Base-by-base conservation (phyloP, 306 rosid genomes). In the Begonia peltatifolia region DNA sequence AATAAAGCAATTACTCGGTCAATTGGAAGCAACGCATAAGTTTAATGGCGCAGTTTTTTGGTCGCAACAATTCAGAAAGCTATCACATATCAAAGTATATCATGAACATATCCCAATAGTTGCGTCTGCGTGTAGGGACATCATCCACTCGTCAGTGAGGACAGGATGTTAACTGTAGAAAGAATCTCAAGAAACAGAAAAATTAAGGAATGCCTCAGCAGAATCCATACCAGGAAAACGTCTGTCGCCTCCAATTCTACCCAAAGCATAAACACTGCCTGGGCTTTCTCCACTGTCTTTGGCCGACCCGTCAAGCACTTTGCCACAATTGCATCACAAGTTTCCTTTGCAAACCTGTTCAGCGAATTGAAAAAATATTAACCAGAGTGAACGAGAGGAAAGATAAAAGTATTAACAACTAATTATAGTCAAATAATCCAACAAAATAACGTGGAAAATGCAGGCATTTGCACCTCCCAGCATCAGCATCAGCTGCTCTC, bases 251-350 rank as follows among this genome's bases (percentile, higher is more conserved):
- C 99, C 76, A 92, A 74, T 71, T 92, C 99, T 25, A 92, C 69
- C 99, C 99, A 92, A 10, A 92, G 84, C 94, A 87, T 71, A 63
- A 92, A 92, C 12, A 66, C 79, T 48, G 94, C 84, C 76, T 87
- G 99, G 61, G 99, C 94, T 67, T 90, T 90, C 79, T 90, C 99
- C 70, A 90, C 99, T 2, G 99, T 90, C 83, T 90, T 90, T 0
- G 99, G 88, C 79, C 99, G 75, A 41, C 99, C 99, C 5, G 99
- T 83, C 58, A 92, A 67, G 77, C 99, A 92, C 74, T 92, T 92
- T 1, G 94, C 94, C 64, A 79, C 94, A 62, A 92, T 65, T 4
- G 96, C 77, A 43, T 92, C 99, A 23, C 99, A 92, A 13, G 74
- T 84, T 64, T 92, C 99, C 73, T 92, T 92, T 14, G 75, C 96